Conservation (phyloP, 2,329 filamentous ascomycete genomes). For the Aspergillus alliaceus region DNA sequence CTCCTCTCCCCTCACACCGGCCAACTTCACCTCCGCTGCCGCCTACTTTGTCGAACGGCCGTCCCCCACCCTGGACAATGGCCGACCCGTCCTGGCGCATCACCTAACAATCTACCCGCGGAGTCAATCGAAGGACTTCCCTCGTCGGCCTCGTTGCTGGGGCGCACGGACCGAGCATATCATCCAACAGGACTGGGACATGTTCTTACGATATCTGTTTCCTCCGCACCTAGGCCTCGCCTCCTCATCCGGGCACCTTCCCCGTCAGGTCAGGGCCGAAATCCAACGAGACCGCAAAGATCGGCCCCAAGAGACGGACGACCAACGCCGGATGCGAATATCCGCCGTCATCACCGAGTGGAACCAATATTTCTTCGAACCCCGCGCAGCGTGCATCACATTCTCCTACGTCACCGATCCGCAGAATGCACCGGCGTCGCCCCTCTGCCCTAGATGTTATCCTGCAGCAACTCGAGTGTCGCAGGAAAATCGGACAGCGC, state of each 20-base stretch:
- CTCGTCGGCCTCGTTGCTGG: slow-evolving; percentile 44
- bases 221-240: slow-evolving; percentile 40
- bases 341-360: slow-evolving; percentile 43
- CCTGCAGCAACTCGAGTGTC: slow-evolving; percentile 38
- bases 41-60: slow-evolving; percentile 42
- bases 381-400: slow-evolving; percentile 34
- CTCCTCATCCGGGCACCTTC: slow-evolving; percentile 35
- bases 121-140: slow-evolving; percentile 43
- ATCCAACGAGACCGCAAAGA: slow-evolving; percentile 44
- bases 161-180: slow-evolving; percentile 33
- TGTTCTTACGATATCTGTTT: slow-evolving; percentile 44
- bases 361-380: slow-evolving; percentile 45
- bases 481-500: slow-evolving; percentile 16
- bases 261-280: slow-evolving; percentile 40
- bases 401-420: slow-evolving; percentile 37
- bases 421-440: slow-evolving; percentile 32
- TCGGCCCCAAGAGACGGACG: slow-evolving; percentile 42
- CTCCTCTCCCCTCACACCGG: slow-evolving; percentile 19
- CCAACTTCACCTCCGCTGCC: slow-evolving; percentile 36
- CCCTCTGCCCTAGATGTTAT: slow-evolving; percentile 42
- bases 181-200: slow-evolving; percentile 45
- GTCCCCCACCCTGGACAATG: slow-evolving; percentile 23
- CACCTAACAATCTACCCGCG: slow-evolving; percentile 42
- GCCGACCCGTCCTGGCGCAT: slow-evolving; percentile 32
- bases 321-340: slow-evolving; percentile 39